Evolutionary conservation across 257 asterid genomes (phyloP), one percentile per base, ranked within the genome.

Genomic region (Henckelia pumila): DNA sequence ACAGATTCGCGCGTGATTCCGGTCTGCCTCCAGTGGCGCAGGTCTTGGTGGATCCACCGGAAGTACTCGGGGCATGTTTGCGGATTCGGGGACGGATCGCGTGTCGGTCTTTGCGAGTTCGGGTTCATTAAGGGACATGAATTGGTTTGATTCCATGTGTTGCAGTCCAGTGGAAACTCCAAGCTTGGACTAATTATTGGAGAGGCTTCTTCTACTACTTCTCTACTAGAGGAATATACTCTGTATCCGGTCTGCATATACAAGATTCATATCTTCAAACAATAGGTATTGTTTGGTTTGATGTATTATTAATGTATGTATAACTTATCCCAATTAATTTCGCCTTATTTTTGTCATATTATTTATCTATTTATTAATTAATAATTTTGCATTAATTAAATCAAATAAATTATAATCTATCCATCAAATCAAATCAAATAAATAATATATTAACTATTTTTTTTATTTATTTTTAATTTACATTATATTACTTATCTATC

Each of bases 1-100:
- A 87, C 82, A 81, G 75, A 77, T 6, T 70, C 82, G 17, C 59
- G 30, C 53, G 86, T 77, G 4, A 87, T 73, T 63, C 95, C 91
- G 56, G 81, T 76, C 63, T 65, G 67, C 2, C 61, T 83, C 91
- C 95, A 87, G 59, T 68, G 92, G 67, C 73, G 73, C 21, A 87
- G 71, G 71, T 87, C 95, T 55, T 83, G 85, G 79, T 85, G 83
- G 19, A 87, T 87, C 95, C 95, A 87, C 75, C 92, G 83, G 77
- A 87, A 87, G 59, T 81, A 85, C 26, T 85, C 92, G 50, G 95
- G 95, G 74, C 95, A 87, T 64, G 79, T 68, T 47, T 47, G 55
- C 10, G 86, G 13, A 16, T 14, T 70, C 29, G 79, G 25, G 59
- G 74, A 32, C 22, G 71, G 40, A 8, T 63, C 67, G 71, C n/a